Conservation (phyloP, 176 grass and related monocot species). For the Hsuehochloa calcarea region DNA sequence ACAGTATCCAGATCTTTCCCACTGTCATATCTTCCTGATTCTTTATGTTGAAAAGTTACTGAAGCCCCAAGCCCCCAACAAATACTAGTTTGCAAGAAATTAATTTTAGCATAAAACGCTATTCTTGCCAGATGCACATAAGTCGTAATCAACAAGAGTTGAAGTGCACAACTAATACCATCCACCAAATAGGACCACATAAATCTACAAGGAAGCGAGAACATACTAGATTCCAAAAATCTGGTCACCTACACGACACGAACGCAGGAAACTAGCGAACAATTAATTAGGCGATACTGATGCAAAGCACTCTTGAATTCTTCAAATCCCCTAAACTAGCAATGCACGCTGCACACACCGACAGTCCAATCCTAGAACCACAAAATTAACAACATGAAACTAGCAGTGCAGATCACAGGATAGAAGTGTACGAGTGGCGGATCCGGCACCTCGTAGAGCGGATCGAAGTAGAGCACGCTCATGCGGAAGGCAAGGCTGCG, state of each 20-base stretch:
- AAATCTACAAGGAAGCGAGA: slow-evolving; percentile 16
- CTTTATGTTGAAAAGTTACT: background rate
- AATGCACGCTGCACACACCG: background rate
- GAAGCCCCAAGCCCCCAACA: background rate
- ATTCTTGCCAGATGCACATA: background rate
- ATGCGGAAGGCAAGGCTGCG: slow-evolving; percentile 90
- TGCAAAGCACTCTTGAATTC: background rate
- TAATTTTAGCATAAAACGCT: background rate
- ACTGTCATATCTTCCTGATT: background rate
- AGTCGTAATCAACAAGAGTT: background rate
- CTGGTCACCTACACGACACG: slow-evolving; percentile 4
- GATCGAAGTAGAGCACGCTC: slow-evolving; percentile 94
- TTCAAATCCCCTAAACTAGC: background rate
- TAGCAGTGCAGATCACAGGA: slow-evolving; percentile 17
- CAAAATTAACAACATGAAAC: background rate
- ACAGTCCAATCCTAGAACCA: background rate
- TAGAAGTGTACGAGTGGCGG: slow-evolving; percentile 4
- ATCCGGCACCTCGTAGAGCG: slow-evolving; percentile 65
- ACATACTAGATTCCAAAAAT: slow-evolving; percentile 14
- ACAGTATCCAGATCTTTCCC: background rate
- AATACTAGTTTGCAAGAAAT: background rate
- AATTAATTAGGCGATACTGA: background rate
- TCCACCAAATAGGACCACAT: background rate
- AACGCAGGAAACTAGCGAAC: background rate
- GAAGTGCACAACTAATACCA: background rate